phyloP scores from a whole-genome alignment of 169 alveolate species.

The Eimeria zaria region DNA sequence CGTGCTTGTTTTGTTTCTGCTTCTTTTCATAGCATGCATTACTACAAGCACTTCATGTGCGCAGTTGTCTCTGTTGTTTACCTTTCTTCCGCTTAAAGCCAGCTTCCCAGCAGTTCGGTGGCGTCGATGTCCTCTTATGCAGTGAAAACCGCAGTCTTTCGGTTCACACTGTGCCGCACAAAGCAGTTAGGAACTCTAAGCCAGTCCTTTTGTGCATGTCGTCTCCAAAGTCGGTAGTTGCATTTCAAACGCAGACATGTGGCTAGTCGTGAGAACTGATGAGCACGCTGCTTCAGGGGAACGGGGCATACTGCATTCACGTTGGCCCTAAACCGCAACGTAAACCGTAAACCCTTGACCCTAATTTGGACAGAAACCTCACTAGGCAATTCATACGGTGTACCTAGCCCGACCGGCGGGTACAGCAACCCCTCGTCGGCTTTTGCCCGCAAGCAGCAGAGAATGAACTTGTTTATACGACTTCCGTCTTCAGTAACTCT shows the following conservation, averaged over 20 bases:
- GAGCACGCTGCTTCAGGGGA: not conserved
- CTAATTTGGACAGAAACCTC: not conserved
- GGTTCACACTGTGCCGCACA: not conserved
- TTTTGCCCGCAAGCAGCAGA: not conserved
- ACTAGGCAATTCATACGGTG: not conserved
- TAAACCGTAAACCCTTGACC: not conserved
- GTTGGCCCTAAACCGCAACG: not conserved
- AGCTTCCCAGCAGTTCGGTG: not conserved
- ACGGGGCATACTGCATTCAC: not conserved
- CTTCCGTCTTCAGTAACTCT: not conserved
- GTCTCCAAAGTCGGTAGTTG: not conserved
- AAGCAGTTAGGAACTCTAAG: not conserved
- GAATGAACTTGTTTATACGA: not conserved
- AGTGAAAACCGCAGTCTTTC: not conserved
- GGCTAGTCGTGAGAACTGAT: not conserved
- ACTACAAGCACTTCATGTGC: not conserved
- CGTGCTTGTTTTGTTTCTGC: too few relatives aligned
- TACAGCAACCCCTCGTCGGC: not conserved
- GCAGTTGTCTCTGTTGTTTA: not conserved
- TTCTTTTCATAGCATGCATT: not conserved
- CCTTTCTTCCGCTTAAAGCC: not conserved
- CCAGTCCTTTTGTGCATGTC: not conserved
- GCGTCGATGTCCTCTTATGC: not conserved
- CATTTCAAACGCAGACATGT: not conserved
- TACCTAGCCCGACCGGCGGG: not conserved